Conservation (phyloP, 305 asterid genomes). For the Ajuga reptans region DNA sequence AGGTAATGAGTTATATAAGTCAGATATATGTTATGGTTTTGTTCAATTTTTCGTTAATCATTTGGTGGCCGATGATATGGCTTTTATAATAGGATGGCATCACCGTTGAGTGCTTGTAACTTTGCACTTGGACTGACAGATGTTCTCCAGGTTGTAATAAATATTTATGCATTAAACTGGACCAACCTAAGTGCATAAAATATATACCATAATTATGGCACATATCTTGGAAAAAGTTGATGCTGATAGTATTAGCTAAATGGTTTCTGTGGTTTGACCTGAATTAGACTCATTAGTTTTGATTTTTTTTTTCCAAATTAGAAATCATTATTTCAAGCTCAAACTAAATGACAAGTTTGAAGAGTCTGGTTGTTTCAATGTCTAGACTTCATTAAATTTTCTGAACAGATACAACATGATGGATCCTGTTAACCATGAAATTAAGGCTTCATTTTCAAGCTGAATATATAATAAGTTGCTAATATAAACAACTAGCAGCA, state of each 20-base stretch:
- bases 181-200: neutral
- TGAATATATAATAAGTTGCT: neutral
- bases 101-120: neutral
- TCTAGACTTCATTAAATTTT: neutral
- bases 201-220: neutral
- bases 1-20: constrained; percentile 40
- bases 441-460: neutral
- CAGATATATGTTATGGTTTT: neutral
- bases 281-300: neutral
- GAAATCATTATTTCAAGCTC: constrained; percentile 6
- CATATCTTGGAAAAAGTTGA: neutral
- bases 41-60: neutral
- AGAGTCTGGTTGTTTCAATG: neutral
- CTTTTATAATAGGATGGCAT: neutral
- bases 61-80: constrained; percentile 13
- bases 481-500: neutral
- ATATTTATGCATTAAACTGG: neutral
- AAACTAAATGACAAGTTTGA: neutral
- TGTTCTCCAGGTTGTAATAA: neutral
- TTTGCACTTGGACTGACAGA: neutral
- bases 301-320: neutral
- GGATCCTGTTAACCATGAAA: neutral
- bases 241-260: neutral
- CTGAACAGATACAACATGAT: neutral
- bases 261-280: neutral